These are phyloP conservation scores for Rhodotorula paludigena DNA, from an alignment of 768 basidiomycete species.

Conservation along the genomic window DNA sequence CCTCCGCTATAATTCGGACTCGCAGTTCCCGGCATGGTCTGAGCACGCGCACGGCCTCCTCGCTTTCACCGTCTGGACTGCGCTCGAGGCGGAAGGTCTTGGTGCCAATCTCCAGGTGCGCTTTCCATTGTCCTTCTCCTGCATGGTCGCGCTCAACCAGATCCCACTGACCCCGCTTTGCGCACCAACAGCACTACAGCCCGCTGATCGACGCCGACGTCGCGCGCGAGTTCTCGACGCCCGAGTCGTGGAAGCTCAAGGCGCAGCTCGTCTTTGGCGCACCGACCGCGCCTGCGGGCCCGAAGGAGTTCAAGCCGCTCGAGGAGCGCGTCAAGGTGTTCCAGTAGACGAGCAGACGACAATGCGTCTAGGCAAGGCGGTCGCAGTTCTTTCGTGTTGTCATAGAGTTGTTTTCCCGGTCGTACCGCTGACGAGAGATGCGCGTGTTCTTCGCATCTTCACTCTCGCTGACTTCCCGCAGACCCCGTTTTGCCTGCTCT, in stretches of 20 bases:
- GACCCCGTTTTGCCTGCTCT: no score
- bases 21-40: constrained; percentile 27
- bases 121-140: not conserved
- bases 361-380: not conserved
- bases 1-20: not conserved
- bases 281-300: constrained; percentile 40
- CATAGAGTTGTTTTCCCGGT: no score
- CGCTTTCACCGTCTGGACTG: constrained; percentile 47
- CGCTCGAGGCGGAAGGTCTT: constrained; percentile 46
- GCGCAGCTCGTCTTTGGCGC: constrained; percentile 48
- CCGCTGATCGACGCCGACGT: constrained; percentile 39
- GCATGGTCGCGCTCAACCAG: no score
- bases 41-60: constrained; percentile 46
- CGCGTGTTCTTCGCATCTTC: no score
- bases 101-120: constrained; percentile 45
- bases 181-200: constrained; percentile 39
- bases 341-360: not conserved
- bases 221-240: constrained; percentile 31
- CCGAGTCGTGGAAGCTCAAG: constrained; percentile 25
- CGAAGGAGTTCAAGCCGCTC: constrained; percentile 45
- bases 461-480: no score
- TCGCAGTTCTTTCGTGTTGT: no score
- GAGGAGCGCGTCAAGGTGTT: constrained; percentile 47
- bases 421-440: no score
- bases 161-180: no score